phyloP scores from a whole-genome alignment of 75 land plant genomes.

The Pinus albicaulis region DNA sequence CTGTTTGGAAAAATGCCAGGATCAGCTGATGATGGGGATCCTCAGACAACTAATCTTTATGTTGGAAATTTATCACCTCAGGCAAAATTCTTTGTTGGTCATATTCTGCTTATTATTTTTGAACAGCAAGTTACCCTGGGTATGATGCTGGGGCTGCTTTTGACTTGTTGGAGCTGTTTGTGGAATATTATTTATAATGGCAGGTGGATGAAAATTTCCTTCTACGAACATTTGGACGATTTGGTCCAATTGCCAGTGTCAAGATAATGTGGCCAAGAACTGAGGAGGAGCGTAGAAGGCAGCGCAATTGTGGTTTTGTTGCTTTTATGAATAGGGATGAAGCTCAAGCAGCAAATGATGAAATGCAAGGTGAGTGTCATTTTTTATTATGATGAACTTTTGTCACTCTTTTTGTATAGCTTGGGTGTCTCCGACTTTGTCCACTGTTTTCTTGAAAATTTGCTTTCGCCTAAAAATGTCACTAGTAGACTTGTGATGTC shows the following conservation, averaged over 20 bases:
- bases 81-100: constrained; percentile 16
- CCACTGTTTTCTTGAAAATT: neutral
- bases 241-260: constrained; percentile 62
- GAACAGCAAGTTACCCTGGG: neutral
- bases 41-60: constrained; percentile 54
- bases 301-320: constrained; percentile 62
- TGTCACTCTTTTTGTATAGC: neutral
- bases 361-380: constrained; percentile 45
- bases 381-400: neutral
- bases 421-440: neutral
- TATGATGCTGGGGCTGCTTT: neutral
- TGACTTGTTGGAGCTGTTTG: neutral
- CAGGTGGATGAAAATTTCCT: constrained; percentile 60
- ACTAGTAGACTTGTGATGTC: neutral
- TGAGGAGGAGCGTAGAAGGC: constrained; percentile 52
- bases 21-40: constrained; percentile 57
- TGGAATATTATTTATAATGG: neutral
- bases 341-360: constrained; percentile 60
- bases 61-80: constrained; percentile 55
- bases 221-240: constrained; percentile 54
- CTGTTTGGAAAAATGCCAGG: constrained; percentile 38
- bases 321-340: constrained; percentile 54
- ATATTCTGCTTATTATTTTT: neutral
- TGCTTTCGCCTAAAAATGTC: neutral
- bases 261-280: constrained; percentile 67